Conservation (phyloP, 1,284 basidiomycete species). For the Trametes sp. region DNA sequence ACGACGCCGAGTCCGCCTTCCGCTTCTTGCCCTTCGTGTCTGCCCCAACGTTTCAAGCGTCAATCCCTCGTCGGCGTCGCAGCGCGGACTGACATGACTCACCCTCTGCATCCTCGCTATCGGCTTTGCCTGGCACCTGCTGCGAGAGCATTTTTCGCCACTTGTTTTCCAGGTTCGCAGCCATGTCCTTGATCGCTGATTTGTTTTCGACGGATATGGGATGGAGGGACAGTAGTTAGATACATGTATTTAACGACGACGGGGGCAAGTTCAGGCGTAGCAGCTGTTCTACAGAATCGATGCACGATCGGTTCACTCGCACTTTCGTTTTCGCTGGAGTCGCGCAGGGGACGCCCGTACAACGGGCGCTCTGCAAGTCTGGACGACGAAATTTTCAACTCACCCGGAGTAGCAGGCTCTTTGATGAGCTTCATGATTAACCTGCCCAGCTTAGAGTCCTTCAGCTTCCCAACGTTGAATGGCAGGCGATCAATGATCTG, state of each 20-base stretch:
- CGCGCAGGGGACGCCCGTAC: slow-evolving; percentile 11
- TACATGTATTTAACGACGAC: slow-evolving; percentile 56
- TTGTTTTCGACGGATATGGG: slow-evolving; percentile 37
- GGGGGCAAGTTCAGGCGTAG: background rate
- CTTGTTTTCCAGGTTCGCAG: slow-evolving; percentile 81
- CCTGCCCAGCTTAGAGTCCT: slow-evolving; percentile 77
- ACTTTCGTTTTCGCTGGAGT: background rate
- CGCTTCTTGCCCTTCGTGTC: slow-evolving; percentile 76
- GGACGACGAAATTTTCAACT: slow-evolving; percentile 44
- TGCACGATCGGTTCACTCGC: slow-evolving; percentile 20
- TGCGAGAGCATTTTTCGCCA: slow-evolving; percentile 69
- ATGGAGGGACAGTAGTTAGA: slow-evolving; percentile 60
- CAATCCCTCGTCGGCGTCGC: slow-evolving; percentile 21
- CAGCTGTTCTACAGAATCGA: slow-evolving; percentile 23
- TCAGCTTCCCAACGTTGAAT: slow-evolving; percentile 70
- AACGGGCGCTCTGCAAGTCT: background rate
- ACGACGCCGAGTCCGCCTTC: slow-evolving; percentile 59
- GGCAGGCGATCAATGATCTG: slow-evolving; percentile 85
- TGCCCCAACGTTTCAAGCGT: slow-evolving; percentile 37
- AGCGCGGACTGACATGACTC: slow-evolving; percentile 62
- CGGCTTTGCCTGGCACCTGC: slow-evolving; percentile 50
- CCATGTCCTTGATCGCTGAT: slow-evolving; percentile 89
- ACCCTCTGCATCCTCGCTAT: slow-evolving; percentile 68
- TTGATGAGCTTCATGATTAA: slow-evolving; percentile 76
- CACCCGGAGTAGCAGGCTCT: slow-evolving; percentile 72